Percentiles rank a stretch among this genome's conserved stretches.
These are phyloP conservation scores for Penicillium crustosum DNA, from an alignment of 2,329 filamentous ascomycete genomes.

Conservation along the genomic window DNA sequence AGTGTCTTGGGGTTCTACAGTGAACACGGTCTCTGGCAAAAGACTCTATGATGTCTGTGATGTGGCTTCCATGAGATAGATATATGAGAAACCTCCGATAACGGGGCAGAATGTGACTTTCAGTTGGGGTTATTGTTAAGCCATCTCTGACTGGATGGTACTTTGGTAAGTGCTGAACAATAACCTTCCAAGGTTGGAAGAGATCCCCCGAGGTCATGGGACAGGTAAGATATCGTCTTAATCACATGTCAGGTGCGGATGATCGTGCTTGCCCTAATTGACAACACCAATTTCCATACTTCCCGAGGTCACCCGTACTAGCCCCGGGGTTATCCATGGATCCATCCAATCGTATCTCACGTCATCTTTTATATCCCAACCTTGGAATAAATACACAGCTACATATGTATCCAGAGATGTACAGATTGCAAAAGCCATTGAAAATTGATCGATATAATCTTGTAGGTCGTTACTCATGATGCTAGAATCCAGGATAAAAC, in stretches of 20 bases:
- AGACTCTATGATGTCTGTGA: background rate
- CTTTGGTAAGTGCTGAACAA: background rate
- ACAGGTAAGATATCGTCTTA: background rate
- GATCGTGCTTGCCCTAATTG: background rate
- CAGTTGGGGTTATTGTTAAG: background rate
- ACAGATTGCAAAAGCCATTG: background rate
- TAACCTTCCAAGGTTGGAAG: background rate
- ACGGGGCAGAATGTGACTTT: background rate
- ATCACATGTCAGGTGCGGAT: background rate
- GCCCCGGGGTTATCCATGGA: too few relatives aligned
- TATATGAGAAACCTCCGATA: background rate
- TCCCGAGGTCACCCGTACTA: background rate
- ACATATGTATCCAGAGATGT: background rate
- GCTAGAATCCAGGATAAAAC: slow-evolving; percentile 16
- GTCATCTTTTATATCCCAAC: background rate
- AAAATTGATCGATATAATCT: slow-evolving; percentile 12
- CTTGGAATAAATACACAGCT: background rate
- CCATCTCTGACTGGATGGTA: background rate
- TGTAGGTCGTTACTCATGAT: slow-evolving; percentile 27
- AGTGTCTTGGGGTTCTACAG: background rate
- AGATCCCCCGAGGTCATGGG: background rate
- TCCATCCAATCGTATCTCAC: background rate
- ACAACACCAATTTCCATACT: background rate
- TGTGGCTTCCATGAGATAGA: background rate
- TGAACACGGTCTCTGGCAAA: background rate